Evolutionary conservation across 306 rosid genomes (phyloP).

Genomic region (Ammopiptanthus mongolicus): DNA sequence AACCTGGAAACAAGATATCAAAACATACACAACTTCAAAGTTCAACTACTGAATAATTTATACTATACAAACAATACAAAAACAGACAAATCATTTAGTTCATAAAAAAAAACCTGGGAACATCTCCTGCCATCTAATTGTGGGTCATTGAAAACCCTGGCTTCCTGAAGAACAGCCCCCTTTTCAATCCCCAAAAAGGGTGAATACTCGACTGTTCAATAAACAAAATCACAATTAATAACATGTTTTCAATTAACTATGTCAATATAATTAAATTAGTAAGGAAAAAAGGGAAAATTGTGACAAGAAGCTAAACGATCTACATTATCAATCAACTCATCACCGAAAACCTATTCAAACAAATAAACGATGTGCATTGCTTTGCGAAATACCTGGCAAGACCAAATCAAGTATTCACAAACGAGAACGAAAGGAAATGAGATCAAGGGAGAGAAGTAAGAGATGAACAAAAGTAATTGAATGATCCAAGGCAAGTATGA

Average conservation of each 20-base stretch:
- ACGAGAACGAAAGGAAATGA: slow-evolving; percentile 17
- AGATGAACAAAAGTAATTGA: slow-evolving; percentile 16
- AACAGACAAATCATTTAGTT: slow-evolving; percentile 1
- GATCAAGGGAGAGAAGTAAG: slow-evolving; percentile 28
- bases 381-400: slow-evolving; percentile 26
- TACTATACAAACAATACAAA: slow-evolving; percentile 1
- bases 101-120: slow-evolving; percentile 69
- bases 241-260: background rate
- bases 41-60: slow-evolving; percentile 13
- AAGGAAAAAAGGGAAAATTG: background rate
- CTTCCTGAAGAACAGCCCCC: slow-evolving; percentile 98
- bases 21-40: slow-evolving; percentile 15
- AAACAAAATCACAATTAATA: slow-evolving; percentile 28
- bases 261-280: background rate
- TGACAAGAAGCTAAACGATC: slow-evolving; percentile 24
- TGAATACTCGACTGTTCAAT: slow-evolving; percentile 68
- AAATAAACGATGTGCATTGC: slow-evolving; percentile 36
- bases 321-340: slow-evolving; percentile 27
- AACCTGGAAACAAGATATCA: slow-evolving; percentile 48
- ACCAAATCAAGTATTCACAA: background rate
- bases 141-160: slow-evolving; percentile 97
- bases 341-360: slow-evolving; percentile 12
- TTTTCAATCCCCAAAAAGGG: slow-evolving; percentile 96
- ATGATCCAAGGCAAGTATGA: background rate
- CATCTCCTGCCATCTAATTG: slow-evolving; percentile 95